Evolutionary conservation across 768 basidiomycete genomes (phyloP).

Genomic region (Russula earlei): DNA sequence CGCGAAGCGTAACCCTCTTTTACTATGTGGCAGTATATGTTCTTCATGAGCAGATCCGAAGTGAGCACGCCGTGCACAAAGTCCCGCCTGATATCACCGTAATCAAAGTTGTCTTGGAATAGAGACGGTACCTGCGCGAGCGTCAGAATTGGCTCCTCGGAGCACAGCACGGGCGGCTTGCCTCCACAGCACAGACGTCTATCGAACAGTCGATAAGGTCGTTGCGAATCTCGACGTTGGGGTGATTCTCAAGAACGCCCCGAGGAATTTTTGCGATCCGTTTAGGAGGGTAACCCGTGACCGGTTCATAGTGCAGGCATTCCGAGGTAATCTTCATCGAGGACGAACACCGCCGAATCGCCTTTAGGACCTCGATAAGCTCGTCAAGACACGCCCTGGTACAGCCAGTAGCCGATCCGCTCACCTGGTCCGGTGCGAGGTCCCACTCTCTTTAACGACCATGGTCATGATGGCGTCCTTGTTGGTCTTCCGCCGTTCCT

Average conservation of each 20-base stretch:
- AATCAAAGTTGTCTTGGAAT: conserved; percentile 99
- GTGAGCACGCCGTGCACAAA: conserved; percentile 93
- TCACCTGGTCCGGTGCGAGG: conserved; percentile 63
- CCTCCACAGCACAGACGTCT: conserved; percentile 92
- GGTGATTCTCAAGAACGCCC: conserved; percentile 59
- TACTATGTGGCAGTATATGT: conserved; percentile 83
- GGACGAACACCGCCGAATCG: conserved; percentile 69
- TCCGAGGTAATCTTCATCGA: conserved; percentile 69
- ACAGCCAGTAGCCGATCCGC: conserved; percentile 17
- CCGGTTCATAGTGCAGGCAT: conserved; percentile 78
- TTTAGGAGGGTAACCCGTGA: conserved; percentile 59
- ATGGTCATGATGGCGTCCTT: conserved; percentile 97
- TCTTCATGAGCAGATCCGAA: conserved; percentile 90
- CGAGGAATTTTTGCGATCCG: conserved; percentile 60
- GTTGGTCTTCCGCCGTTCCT: conserved; percentile 74
- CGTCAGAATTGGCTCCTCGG: background rate
- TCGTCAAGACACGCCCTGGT: conserved; percentile 7
- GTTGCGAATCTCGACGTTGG: conserved; percentile 78
- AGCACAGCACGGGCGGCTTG: conserved; percentile 17
- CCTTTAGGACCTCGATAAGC: conserved; percentile 46
- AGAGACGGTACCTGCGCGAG: conserved; percentile 72
- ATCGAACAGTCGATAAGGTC: conserved; percentile 85
- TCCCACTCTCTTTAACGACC: conserved; percentile 75
- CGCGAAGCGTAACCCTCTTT: conserved; percentile 88
- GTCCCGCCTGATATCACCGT: conserved; percentile 81